phyloP scores from a whole-genome alignment of 805 yeast genomes.

The Kuraishia hungarica region DNA sequence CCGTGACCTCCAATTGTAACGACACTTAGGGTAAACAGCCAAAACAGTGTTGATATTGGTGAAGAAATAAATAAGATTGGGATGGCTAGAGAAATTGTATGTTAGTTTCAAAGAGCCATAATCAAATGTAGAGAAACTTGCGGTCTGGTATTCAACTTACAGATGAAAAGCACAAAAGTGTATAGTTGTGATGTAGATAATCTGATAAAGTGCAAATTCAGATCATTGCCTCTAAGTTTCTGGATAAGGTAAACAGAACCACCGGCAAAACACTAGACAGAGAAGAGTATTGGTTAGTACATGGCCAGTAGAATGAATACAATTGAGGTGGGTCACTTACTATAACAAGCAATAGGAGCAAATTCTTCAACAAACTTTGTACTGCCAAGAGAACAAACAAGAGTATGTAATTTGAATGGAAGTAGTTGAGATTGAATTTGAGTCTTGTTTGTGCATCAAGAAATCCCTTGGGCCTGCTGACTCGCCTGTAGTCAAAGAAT shows the following conservation, averaged over 20 bases:
- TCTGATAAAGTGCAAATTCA: slow-evolving; percentile 37
- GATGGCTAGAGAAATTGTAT: slow-evolving; percentile 5
- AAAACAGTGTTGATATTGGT: slow-evolving; percentile 81
- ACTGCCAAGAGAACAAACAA: slow-evolving; percentile 61
- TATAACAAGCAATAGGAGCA: slow-evolving; percentile 71
- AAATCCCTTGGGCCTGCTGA: slow-evolving; percentile 77
- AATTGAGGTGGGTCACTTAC: slow-evolving; percentile 9
- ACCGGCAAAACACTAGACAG: slow-evolving; percentile 16
- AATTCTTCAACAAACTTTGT: slow-evolving; percentile 79
- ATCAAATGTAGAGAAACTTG: neutral
- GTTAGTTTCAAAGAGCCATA: neutral
- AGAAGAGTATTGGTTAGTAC: slow-evolving; percentile 14
- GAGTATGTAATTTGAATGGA: slow-evolving; percentile 74
- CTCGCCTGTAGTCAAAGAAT: slow-evolving; percentile 78
- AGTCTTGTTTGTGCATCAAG: slow-evolving; percentile 81
- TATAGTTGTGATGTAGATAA: slow-evolving; percentile 75
- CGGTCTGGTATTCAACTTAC: slow-evolving; percentile 26
- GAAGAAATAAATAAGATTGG: slow-evolving; percentile 55
- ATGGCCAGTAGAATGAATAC: neutral
- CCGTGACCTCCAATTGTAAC: slow-evolving; percentile 81
- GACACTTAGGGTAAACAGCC: slow-evolving; percentile 85
- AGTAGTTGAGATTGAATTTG: slow-evolving; percentile 75
- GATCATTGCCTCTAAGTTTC: slow-evolving; percentile 25
- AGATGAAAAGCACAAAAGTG: slow-evolving; percentile 67
- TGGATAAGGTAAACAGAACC: slow-evolving; percentile 35